phyloP scores from a whole-genome alignment of 139 green algal genomes.

The Trebouxia sp. region DNA sequence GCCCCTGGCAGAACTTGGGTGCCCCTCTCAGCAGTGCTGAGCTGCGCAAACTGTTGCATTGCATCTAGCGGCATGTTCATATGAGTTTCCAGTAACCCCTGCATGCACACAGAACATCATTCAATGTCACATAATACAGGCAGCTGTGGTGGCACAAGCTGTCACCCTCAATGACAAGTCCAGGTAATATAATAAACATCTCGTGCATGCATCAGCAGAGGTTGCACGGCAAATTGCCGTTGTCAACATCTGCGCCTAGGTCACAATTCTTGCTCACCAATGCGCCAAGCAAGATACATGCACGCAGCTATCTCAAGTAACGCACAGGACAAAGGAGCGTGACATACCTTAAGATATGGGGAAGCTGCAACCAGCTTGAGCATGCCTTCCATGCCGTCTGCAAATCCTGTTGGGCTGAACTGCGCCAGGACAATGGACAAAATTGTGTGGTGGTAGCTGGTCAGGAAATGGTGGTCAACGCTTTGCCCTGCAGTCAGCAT shows the following conservation, averaged over 20 bases:
- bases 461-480: constrained; percentile 17
- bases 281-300: not conserved
- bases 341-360: not conserved
- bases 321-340: not conserved
- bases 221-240: too few relatives aligned
- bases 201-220: too few relatives aligned
- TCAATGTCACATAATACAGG: not conserved
- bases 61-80: not conserved
- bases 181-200: too few relatives aligned
- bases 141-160: not conserved
- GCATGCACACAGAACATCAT: not conserved
- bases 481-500: not conserved
- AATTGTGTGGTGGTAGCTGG: constrained; percentile 10
- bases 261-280: not conserved
- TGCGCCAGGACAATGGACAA: constrained; percentile 5
- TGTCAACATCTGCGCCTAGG: too few relatives aligned
- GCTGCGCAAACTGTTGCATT: not conserved
- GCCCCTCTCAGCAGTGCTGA: not conserved
- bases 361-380: constrained; percentile 1
- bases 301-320: too few relatives aligned
- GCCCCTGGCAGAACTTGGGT: not conserved
- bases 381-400: constrained; percentile 10
- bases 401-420: not conserved
- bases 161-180: not conserved
- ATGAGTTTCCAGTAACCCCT: not conserved